Evolutionary conservation across 441 rosid genomes (phyloP), one percentile per base, ranked within the genome.

Genomic region (Melastoma candidum): DNA sequence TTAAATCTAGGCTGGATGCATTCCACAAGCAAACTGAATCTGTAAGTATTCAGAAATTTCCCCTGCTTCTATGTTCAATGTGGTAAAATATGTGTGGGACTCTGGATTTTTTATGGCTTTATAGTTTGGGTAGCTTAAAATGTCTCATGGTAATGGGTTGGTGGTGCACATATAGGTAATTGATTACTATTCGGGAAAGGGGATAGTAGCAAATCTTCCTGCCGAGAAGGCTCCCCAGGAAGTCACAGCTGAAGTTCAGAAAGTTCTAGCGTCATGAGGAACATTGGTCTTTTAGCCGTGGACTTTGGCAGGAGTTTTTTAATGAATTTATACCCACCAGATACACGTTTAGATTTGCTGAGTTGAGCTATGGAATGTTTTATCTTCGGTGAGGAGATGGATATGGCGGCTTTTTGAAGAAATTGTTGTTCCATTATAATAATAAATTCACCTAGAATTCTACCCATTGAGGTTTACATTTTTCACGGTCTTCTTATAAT

Each of bases 11-110:
- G 74, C 88, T 93, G 65, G 95, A 86, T 59, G 74, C 84, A 56
- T 93, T 93, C 69, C 98, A 93, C 86, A 79, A 59, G 77, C 97
- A 88, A 73, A 93, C 97, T 9, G 90, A 84, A 60, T 97, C 95
- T 4, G 97, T 93, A 60, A 77, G 41, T 32, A 32, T 32, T 6
- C 41, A 50, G 63, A 9, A 24, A 10, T 36, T 12, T 36, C 56
- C 43, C 44, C 46, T 48, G 59, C 41, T 63, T 11, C 54, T 59
- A 60, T 9, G 46, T 12, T 12, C 2, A n/a, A 36, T 67, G n/a
- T 57, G 50, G 41, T 51, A 60, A 64, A 53, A 61, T 68, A 12
- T 12, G 17, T 7, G 45, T 54, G 46, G 39, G 46, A 12, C 8
- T 17, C 2, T 11, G 7, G 10, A 4, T 22, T 24, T 44, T 56